Conservation (phyloP, 2,329 filamentous ascomycete species). For the Colletotrichum sp. region DNA sequence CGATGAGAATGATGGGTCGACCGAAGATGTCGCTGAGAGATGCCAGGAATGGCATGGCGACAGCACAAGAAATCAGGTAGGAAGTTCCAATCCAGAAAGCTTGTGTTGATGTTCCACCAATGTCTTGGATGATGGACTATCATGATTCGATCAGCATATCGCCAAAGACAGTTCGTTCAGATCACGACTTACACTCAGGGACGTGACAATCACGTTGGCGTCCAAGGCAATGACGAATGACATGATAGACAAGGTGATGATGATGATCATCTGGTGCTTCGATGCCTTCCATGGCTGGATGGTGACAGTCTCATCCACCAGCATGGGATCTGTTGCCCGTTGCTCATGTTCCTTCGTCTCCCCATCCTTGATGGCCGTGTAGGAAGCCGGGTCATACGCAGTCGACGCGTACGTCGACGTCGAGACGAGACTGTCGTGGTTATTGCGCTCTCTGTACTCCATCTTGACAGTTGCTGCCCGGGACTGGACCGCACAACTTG, state of each 20-base stretch:
- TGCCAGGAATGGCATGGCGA: conserved; percentile 33
- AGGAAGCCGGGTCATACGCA: conserved; percentile 12
- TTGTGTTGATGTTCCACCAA: conserved; percentile 28
- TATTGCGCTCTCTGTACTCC: conserved; percentile 3
- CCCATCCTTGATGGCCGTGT: conserved; percentile 16
- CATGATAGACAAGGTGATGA: conserved; percentile 19
- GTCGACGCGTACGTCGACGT: conserved; percentile 14
- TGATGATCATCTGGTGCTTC: conserved; percentile 19
- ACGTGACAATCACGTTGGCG: conserved; percentile 20
- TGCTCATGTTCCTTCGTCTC: conserved; percentile 12
- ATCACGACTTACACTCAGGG: conserved; percentile 2
- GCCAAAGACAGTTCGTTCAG: neutral
- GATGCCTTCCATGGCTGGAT: conserved; percentile 16
- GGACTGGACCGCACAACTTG: neutral
- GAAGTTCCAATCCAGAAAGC: conserved; percentile 33
- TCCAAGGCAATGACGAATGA: conserved; percentile 21
- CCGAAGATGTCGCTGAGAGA: conserved; percentile 40
- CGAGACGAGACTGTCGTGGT: conserved; percentile 8
- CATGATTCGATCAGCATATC: neutral
- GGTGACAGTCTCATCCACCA: conserved; percentile 9
- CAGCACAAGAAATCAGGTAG: conserved; percentile 29
- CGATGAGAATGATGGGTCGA: conserved; percentile 35
- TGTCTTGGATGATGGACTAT: conserved; percentile 29
- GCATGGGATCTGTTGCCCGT: conserved; percentile 9
- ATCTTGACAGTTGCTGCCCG: conserved; percentile 14